These are phyloP conservation scores for Mycena citricolor DNA, from an alignment of 1,284 basidiomycete species.

Conservation along the genomic window DNA sequence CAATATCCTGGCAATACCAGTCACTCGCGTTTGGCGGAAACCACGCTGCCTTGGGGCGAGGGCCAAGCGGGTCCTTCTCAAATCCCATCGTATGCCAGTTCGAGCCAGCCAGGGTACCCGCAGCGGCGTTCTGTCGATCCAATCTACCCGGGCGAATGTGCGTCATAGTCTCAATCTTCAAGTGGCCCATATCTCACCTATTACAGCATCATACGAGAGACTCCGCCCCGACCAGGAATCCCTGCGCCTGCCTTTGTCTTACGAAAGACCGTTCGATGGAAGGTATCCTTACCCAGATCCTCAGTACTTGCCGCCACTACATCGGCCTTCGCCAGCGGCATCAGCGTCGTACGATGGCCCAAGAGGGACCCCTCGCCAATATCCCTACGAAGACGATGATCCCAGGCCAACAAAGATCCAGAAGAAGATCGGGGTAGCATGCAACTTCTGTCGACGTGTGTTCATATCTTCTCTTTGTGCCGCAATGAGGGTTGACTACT, in stretches of 20 bases:
- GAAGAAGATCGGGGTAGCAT: constrained; percentile 60
- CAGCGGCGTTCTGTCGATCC: too few relatives aligned
- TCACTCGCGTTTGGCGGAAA: too few relatives aligned
- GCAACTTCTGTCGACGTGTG: constrained; percentile 72
- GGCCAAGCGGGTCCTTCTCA: too few relatives aligned
- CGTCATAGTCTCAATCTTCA: too few relatives aligned
- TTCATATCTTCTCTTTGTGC: constrained; percentile 19
- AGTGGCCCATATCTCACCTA: too few relatives aligned
- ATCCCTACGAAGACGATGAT: constrained; percentile 22
- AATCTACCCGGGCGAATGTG: too few relatives aligned
- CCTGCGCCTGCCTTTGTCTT: not conserved
- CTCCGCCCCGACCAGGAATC: too few relatives aligned
- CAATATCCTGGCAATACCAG: too few relatives aligned
- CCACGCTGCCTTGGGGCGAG: too few relatives aligned
- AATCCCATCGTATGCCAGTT: too few relatives aligned
- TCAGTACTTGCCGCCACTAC: not conserved
- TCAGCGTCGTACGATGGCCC: constrained; percentile 3
- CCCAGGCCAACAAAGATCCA: constrained; percentile 33
- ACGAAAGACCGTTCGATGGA: not conserved
- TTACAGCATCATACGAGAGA: too few relatives aligned
- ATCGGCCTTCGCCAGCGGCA: not conserved
- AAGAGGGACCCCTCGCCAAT: constrained; percentile 9
- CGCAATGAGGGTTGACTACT: constrained; percentile 15
- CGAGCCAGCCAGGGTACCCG: too few relatives aligned
- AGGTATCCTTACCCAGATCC: not conserved